Evolutionary conservation across 805 yeast species (phyloP), one percentile per base, ranked within the genome.

Genomic region (Barnettozyma wickerhamii): DNA sequence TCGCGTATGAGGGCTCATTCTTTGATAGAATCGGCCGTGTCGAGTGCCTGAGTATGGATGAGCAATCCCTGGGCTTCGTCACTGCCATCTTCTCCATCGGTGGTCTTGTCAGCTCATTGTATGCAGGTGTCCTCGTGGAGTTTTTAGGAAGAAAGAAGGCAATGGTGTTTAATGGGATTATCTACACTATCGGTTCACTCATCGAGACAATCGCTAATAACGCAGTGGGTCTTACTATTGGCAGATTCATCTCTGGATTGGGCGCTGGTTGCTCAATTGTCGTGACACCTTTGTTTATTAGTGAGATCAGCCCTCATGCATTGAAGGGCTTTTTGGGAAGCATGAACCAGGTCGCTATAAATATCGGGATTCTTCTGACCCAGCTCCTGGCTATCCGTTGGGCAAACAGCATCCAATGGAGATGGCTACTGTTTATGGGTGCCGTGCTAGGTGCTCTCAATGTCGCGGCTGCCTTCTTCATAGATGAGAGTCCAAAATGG

Each of bases 231-330:
- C 60, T 91, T 46, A 53, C 77, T 10, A 5, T 75, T 12, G 97
- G 97, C 0, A 71, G 99, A 43, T 71, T 88, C 41, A 51, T 86
- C 5, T 75, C 86, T 15, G 99, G 99, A 0, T 36, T 88, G 2
- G 95, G 85, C 2, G 95, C 96, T 7, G 99, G 99, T 4, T 69
- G 81, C 10, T 82, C 91, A 1, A 74, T 93, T 43, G 98, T 93
- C 4, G 79, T 85, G 14, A 83, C 89, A 0, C 95, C 98, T 0
- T 61, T 93, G 45, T 81, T 78, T 50, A 77, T 93, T 52, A 83
- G 80, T 56, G 95, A 89, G 62, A 72, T 89, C 10, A 69, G 93
- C 7, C 96, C 97, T 0, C 60, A 70, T 1, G 67, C 67, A 4
- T 63, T 74, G 46, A 75, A 83, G 36, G 98, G 98, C 1, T 63